Conservation (phyloP, 306 rosid genomes). For the Fagus sylvatica region DNA sequence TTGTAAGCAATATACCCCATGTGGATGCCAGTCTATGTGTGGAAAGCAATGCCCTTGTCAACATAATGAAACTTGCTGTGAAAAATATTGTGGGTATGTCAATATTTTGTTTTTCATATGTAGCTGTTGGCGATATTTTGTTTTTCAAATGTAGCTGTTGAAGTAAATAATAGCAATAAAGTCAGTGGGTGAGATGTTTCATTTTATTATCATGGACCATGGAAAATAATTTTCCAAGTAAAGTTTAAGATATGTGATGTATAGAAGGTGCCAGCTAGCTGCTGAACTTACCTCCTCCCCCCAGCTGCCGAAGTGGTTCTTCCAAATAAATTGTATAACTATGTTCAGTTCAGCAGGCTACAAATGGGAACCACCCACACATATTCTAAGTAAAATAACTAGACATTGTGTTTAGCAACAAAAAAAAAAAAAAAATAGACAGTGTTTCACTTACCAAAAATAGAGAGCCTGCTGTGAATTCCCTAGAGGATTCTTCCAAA, state of each 20-base stretch:
- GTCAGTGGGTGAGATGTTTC: neutral
- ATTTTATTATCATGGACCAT: neutral
- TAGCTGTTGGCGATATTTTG: neutral
- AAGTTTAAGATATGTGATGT: neutral
- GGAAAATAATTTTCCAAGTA: neutral
- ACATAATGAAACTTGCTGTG: slow-evolving; percentile 67
- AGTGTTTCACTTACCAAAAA: too few relatives aligned
- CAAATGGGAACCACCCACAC: too few relatives aligned
- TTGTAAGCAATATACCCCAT: slow-evolving; percentile 66
- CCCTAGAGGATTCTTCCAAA: neutral
- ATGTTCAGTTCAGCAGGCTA: too few relatives aligned
- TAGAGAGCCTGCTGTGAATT: slow-evolving; percentile 1
- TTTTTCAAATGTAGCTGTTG: neutral
- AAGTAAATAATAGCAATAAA: slow-evolving; percentile 1
- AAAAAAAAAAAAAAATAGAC: neutral
- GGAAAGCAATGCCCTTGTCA: slow-evolving; percentile 82
- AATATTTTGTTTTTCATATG: neutral
- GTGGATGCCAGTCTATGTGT: slow-evolving; percentile 71
- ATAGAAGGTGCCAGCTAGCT: neutral
- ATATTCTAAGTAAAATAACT: too few relatives aligned
- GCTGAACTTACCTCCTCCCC: neutral
- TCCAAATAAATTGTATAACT: too few relatives aligned
- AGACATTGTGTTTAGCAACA: too few relatives aligned
- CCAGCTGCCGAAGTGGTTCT: too few relatives aligned
- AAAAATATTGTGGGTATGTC: slow-evolving; percentile 89